These are phyloP conservation scores for Cornus kousa DNA, from an alignment of 148 eudicot species.

Conservation along the genomic window DNA sequence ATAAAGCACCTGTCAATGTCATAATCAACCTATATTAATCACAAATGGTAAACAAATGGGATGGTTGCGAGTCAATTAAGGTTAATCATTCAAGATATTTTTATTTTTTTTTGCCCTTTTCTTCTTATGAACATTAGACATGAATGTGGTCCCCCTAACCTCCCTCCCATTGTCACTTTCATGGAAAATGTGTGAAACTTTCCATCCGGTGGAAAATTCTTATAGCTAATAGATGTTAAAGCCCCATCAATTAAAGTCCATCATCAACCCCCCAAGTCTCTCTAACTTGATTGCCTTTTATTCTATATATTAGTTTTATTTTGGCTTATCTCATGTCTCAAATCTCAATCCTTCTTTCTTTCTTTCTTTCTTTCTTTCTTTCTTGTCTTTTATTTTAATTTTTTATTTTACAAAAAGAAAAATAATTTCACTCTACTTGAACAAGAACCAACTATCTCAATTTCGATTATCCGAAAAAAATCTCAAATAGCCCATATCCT, in stretches of 20 bases:
- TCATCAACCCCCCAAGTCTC: not conserved
- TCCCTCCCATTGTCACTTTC: constrained; percentile 23
- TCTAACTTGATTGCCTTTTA: not conserved
- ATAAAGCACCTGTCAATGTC: constrained; percentile 19
- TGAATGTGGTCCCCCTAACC: constrained; percentile 19
- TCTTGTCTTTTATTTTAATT: no score
- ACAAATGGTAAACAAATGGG: constrained; percentile 4
- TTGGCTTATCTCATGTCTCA: no score
- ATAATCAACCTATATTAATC: constrained; percentile 13
- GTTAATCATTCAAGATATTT: constrained; percentile 6
- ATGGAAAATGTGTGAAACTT: constrained; percentile 20
- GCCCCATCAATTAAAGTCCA: not conserved
- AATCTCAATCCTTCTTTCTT: no score
- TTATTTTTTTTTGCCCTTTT: not conserved
- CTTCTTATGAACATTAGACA: not conserved
- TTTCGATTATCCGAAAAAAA: no score
- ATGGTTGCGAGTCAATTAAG: constrained; percentile 17
- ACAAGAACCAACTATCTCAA: no score
- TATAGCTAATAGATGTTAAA: not conserved
- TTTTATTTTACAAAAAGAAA: no score
- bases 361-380: no score
- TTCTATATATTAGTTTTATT: no score
- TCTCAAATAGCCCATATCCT: no score
- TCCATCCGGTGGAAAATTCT: constrained; percentile 19
- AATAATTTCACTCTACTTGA: no score